These are phyloP conservation scores for Aureobasidium pullulans DNA, from an alignment of 2,329 filamentous ascomycete genomes.

Conservation along the genomic window DNA sequence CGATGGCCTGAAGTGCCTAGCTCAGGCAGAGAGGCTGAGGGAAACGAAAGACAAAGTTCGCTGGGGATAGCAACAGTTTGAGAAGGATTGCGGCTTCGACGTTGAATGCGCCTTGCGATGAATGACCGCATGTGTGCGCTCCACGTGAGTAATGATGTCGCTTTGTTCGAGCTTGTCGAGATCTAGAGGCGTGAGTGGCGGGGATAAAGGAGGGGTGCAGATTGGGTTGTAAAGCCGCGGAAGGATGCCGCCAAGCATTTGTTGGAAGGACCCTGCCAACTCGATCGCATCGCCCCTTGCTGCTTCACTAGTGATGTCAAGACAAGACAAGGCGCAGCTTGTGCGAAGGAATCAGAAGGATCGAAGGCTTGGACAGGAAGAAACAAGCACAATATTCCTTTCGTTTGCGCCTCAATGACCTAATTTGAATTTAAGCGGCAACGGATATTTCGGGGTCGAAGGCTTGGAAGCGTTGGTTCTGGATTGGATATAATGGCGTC, in stretches of 20 bases:
- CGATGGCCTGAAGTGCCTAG: no score
- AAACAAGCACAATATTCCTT: neutral
- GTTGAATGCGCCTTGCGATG: neutral
- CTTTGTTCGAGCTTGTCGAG: neutral
- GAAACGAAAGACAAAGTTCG: neutral
- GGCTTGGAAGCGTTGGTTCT: slow-evolving; percentile 3
- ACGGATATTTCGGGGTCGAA: neutral
- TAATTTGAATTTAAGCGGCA: neutral
- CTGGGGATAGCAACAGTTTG: neutral
- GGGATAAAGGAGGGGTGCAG: neutral
- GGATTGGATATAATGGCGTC: neutral
- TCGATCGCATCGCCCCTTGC: neutral
- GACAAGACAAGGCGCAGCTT: slow-evolving; percentile 10
- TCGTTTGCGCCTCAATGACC: slow-evolving; percentile 2
- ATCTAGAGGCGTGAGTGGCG: neutral
- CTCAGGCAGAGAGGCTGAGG: no score
- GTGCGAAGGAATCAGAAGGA: neutral
- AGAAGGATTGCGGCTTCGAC: neutral
- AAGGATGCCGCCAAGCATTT: neutral
- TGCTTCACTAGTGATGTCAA: neutral
- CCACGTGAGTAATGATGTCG: neutral
- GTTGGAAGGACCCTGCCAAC: neutral
- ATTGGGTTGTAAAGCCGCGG: neutral
- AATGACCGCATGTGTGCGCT: neutral
- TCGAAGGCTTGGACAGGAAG: neutral